Base-by-base conservation (phyloP, 2,329 filamentous ascomycete species). In the Aureobasidium namibiae region DNA sequence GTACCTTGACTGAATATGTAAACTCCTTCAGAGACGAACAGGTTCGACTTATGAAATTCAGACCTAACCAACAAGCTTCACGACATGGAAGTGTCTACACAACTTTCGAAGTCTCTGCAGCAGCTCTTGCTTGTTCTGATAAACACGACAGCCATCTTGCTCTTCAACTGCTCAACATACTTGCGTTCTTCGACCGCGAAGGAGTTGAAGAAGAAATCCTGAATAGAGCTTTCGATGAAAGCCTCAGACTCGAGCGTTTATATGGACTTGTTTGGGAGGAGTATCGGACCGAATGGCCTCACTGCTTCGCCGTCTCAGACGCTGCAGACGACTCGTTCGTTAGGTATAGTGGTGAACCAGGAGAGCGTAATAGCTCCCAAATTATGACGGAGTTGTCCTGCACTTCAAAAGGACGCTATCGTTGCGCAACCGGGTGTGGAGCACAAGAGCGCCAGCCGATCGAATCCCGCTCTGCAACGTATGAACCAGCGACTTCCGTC, bases 31-130 rank as follows among this genome's bases (percentile, higher is more conserved):
- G 61, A 41, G 49, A 50, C 34, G 64, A 70, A 24, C 62, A 67
- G 31, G 60, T 63, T 31, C 65, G 65, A 18, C 64, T 73, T 2
- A 66, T 73, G 16, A 57, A 64, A 36, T 68, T 65, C 56, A 60
- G 64, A 24, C 63, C 65, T 8, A 54, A 46, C 6, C 70, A 72
- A 56, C 67, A 64, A 8, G 54, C 60, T 31, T 73, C 72, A 33
- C 66, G 68, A 21, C 72, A 75, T 63, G 24, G 63, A 4, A 62
- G 73, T 62, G 67, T 75, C 4, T 74, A 72, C 46, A 65, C 69
- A 2, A 73, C 69, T 0, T 74, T 74, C 53, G 69, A 75, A 60
- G 69, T 67, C 8, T 73, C 72, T 7, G 65, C 67, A 8, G 59
- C 64, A 1, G 57, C 63, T 16, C 60, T 74, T 11, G 39, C 65